Evolutionary conservation across 129 eudicot species (phyloP).

Genomic region (Escallonia herrerae): DNA sequence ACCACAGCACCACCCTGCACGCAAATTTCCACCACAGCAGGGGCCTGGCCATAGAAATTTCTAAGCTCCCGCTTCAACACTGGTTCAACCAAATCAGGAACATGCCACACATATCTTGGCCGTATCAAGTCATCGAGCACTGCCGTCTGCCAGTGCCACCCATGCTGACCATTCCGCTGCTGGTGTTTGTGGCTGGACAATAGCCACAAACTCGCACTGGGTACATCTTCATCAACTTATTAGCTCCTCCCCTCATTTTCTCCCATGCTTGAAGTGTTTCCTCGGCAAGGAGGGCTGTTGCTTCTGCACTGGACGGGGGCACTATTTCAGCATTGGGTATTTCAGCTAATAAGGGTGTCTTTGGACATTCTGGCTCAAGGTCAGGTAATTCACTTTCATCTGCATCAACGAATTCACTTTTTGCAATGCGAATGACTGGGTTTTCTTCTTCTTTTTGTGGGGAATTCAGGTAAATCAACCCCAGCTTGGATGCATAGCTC

Average conservation of each 20-base stretch:
- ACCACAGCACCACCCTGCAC: slow-evolving; percentile 87
- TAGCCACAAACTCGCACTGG: slow-evolving; percentile 93
- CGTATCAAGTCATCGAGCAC: slow-evolving; percentile 87
- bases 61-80: slow-evolving; percentile 61
- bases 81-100: slow-evolving; percentile 66
- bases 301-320: slow-evolving; percentile 44
- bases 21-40: slow-evolving; percentile 86
- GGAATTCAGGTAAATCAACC: slow-evolving; percentile 73
- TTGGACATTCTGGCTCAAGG: slow-evolving; percentile 47
- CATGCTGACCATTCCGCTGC: slow-evolving; percentile 97
- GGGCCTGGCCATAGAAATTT: slow-evolving; percentile 97
- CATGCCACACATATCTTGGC: slow-evolving; percentile 93
- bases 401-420: slow-evolving; percentile 84
- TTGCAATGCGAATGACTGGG: slow-evolving; percentile 65
- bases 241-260: slow-evolving; percentile 81
- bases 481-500: slow-evolving; percentile 99
- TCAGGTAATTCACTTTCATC: slow-evolving; percentile 93
- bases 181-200: slow-evolving; percentile 96
- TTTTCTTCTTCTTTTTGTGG: slow-evolving; percentile 78
- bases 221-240: slow-evolving; percentile 77
- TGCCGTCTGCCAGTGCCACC: slow-evolving; percentile 75
- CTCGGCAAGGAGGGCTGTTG: slow-evolving; percentile 56
- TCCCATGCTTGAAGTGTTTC: slow-evolving; percentile 90
- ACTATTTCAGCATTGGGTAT: slow-evolving; percentile 42
- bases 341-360: slow-evolving; percentile 37